Evolutionary conservation across 257 asterid genomes (phyloP).

Genomic region (Solanum lignicaule): DNA sequence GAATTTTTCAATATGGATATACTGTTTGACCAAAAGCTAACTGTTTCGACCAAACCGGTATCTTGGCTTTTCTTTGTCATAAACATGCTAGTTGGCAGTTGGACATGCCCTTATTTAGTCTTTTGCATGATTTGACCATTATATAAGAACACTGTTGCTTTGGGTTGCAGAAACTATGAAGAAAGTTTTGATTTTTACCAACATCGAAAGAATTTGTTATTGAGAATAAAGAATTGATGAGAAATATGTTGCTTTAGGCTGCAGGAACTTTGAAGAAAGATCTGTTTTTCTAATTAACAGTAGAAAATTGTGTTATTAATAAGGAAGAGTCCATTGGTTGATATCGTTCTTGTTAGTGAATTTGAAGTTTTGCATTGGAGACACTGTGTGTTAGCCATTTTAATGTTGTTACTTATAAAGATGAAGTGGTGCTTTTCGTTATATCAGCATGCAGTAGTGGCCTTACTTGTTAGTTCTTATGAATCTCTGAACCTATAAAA

Average conservation of each 20-base stretch:
- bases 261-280: neutral
- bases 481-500: neutral
- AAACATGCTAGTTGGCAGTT: neutral
- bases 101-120: too few species aligned
- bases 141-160: neutral
- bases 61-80: neutral
- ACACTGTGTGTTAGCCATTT: neutral
- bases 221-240: neutral
- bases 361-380: neutral
- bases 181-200: neutral
- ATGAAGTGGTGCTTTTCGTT: neutral
- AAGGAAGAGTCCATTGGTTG: neutral
- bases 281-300: neutral
- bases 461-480: neutral
- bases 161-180: neutral
- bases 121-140: neutral
- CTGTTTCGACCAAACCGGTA: neutral
- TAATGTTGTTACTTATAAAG: neutral
- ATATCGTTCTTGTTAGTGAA: neutral
- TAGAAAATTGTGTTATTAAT: neutral
- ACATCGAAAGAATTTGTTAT: neutral
- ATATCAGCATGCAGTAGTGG: neutral
- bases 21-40: neutral
- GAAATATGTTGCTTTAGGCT: neutral
- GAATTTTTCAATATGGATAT: neutral